Evolutionary conservation across 805 yeast genomes (phyloP).

Genomic region (Lipomyces oligophaga): DNA sequence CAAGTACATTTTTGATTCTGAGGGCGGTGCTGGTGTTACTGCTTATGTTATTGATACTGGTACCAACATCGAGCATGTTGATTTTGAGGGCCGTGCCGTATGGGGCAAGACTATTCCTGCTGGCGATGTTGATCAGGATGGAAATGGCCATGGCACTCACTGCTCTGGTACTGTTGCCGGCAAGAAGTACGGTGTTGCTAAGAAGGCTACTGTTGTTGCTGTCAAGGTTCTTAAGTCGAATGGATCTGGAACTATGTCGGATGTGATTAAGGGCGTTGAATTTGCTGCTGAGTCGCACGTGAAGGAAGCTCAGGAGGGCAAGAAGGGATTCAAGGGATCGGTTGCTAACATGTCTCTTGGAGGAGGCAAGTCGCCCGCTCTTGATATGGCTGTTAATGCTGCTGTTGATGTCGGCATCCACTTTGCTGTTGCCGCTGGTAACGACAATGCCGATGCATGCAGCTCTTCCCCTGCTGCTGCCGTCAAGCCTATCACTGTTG

Average conservation of each 20-base stretch:
- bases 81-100: conserved; percentile 56
- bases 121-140: conserved; percentile 48
- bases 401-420: conserved; percentile 55
- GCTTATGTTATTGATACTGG: conserved; percentile 58
- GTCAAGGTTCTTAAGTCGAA: conserved; percentile 57
- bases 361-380: conserved; percentile 54
- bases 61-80: conserved; percentile 50
- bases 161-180: conserved; percentile 66
- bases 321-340: conserved; percentile 54
- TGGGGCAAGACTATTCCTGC: conserved; percentile 59
- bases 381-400: conserved; percentile 57
- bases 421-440: conserved; percentile 63
- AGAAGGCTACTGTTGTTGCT: conserved; percentile 55
- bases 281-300: conserved; percentile 52
- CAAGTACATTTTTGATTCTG: conserved; percentile 56
- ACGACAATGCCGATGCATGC: conserved; percentile 59
- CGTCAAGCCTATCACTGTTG: conserved; percentile 78
- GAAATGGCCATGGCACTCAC: conserved; percentile 64
- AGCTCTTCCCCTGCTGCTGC: conserved; percentile 59
- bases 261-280: conserved; percentile 61
- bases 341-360: conserved; percentile 62
- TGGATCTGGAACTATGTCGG: conserved; percentile 59
- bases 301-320: conserved; percentile 36
- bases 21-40: conserved; percentile 59
- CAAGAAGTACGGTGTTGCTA: conserved; percentile 56